Conservation (phyloP, 2,329 filamentous ascomycete species). For the Apiospora sp. region DNA sequence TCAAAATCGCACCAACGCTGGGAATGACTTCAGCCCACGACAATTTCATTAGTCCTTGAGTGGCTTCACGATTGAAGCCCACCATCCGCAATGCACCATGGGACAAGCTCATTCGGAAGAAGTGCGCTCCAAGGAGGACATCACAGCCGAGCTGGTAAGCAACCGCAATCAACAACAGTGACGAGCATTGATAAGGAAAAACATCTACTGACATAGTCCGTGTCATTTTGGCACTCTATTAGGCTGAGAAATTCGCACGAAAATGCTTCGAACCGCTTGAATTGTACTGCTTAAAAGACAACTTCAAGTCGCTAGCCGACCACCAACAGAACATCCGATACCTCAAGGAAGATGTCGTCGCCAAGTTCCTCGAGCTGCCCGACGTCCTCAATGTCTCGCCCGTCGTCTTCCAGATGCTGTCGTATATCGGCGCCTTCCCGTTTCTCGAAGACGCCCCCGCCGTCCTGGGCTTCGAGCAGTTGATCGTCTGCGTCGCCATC, state of each 20-base stretch:
- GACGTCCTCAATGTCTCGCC: conserved; percentile 72
- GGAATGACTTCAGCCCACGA: background rate
- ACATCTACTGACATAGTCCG: background rate
- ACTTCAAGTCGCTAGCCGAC: conserved; percentile 76
- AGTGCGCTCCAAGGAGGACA: conserved; percentile 58
- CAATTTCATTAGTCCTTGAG: background rate
- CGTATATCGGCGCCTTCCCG: conserved; percentile 76
- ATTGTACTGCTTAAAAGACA: conserved; percentile 76
- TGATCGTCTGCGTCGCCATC: conserved; percentile 77
- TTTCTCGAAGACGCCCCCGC: conserved; percentile 75
- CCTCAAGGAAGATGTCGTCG: conserved; percentile 74
- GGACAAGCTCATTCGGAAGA: conserved; percentile 40
- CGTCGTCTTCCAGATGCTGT: conserved; percentile 75
- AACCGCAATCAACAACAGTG: conserved; percentile 24
- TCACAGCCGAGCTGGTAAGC: conserved; percentile 60
- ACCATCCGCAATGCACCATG: conserved; percentile 23
- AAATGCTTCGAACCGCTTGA: conserved; percentile 77
- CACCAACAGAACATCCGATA: conserved; percentile 67
- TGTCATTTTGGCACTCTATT: background rate
- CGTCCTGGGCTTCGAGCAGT: conserved; percentile 72
- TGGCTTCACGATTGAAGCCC: conserved; percentile 11
- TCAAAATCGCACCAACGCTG: background rate
- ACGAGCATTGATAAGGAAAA: background rate
- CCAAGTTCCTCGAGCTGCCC: conserved; percentile 76
- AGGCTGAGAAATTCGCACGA: conserved; percentile 71